These are phyloP conservation scores for Linum trigynum DNA, from an alignment of 345 rosid species.

Conservation along the genomic window DNA sequence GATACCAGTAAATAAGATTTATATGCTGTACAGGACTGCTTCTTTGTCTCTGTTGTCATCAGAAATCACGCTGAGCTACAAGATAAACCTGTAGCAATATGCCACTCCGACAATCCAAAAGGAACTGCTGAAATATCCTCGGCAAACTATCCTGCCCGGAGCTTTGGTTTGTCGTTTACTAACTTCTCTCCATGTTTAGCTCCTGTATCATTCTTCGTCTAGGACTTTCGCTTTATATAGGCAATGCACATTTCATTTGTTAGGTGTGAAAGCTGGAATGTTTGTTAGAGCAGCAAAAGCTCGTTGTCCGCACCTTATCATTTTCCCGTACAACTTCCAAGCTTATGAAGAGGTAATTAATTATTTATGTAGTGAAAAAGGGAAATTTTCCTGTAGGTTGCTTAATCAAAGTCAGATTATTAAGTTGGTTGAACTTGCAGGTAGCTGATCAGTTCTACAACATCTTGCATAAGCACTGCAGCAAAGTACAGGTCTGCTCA, in stretches of 20 bases:
- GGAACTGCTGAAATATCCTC: constrained; percentile 99
- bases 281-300: constrained; percentile 89
- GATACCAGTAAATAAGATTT: constrained; percentile 13
- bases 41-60: constrained; percentile 86
- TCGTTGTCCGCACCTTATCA: constrained; percentile 73
- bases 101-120: constrained; percentile 83
- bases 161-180: constrained; percentile 50
- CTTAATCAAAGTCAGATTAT: not conserved
- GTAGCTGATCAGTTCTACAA: constrained; percentile 88
- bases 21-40: constrained; percentile 67
- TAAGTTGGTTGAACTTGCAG: constrained; percentile 33
- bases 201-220: constrained; percentile 6
- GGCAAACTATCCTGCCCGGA: constrained; percentile 90
- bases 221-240: constrained; percentile 11
- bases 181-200: constrained; percentile 17
- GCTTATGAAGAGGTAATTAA: constrained; percentile 71
- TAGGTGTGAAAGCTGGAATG: constrained; percentile 87
- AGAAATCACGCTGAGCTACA: constrained; percentile 57
- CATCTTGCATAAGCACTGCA: constrained; percentile 76
- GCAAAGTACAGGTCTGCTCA: constrained; percentile 62
- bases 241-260: constrained; percentile 7
- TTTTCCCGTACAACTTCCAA: constrained; percentile 80
- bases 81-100: constrained; percentile 80
- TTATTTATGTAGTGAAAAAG: not conserved
- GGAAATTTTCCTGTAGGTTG: not conserved